A percentile compares a stretch with the other conserved stretches of the same genome.
Evolutionary conservation across 164 flowering plant genomes (phyloP).

Genomic region (Aristolochia californica): DNA sequence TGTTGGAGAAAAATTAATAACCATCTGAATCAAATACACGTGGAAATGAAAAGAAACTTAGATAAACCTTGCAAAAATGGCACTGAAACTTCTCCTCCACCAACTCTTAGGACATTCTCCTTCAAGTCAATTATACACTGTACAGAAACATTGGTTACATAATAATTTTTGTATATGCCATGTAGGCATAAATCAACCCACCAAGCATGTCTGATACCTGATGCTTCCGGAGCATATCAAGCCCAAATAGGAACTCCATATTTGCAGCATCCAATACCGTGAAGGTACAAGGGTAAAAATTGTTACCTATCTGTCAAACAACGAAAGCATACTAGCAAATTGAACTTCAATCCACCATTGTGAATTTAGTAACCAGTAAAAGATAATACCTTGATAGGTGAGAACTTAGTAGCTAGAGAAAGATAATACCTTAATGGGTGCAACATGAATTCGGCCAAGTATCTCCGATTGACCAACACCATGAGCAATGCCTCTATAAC

Average conservation of each 20-base stretch:
- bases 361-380: neutral
- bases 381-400: constrained; percentile 72
- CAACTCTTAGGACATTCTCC: constrained; percentile 89
- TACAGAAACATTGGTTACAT: constrained; percentile 7
- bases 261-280: constrained; percentile 82
- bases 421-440: constrained; percentile 75
- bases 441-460: constrained; percentile 93
- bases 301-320: constrained; percentile 60
- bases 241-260: constrained; percentile 97
- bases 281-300: constrained; percentile 90
- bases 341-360: neutral
- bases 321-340: neutral
- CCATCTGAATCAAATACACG: too few relatives aligned
- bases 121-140: constrained; percentile 94
- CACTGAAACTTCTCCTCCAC: constrained; percentile 95
- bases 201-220: constrained; percentile 41
- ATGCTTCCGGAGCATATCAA: constrained; percentile 96
- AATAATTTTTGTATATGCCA: neutral
- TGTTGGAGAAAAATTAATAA: too few relatives aligned
- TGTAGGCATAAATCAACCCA: neutral
- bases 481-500: constrained; percentile 90
- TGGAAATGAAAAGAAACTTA: too few relatives aligned
- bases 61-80: constrained; percentile 81
- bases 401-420: neutral
- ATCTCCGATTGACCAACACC: constrained; percentile 98